Base-by-base conservation (phyloP, 228 moss, liverwort and hornwort species). In the Sphagnum fallax region DNA sequence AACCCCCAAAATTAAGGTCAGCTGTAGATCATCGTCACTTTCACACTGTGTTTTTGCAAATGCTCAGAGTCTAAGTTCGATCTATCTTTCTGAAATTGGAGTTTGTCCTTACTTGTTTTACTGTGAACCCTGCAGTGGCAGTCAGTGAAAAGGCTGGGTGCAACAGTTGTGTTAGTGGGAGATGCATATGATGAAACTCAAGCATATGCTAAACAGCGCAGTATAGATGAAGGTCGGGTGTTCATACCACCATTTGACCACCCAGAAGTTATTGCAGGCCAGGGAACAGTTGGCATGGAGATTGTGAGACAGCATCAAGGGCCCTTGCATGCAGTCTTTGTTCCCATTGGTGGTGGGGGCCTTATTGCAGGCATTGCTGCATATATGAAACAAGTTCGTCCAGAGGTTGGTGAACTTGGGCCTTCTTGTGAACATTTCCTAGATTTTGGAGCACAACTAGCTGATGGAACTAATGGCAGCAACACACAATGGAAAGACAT, bases 241-340 rank as follows among this genome's bases (percentile, higher is more conserved):
- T 97, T 97, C 71, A 76, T 97, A 48, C 97, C 93, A 9, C 97
- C 97, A 49, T 97, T 97, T 68, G 97, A 97, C 61, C 82, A 93
- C 7, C 83, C 89, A 13, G 97, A 97, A 4, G 69, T 97, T 66
- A 97, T 97, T 65, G 91, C 97, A 9, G 97, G 97, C 61, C 97
- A 97, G 75, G 97, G 97, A 47, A 97, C 97, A 0, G 79, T 97
- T 1, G 97, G 91, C 47, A 78, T 93, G 83, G 97, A 97, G 72
- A 90, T 97, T 15, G 85, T 91, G 57, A 76, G 97, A 15, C 93
- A 97, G 60, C 83, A 90, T 71, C 82, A 81, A 2, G 93, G 81
- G 16, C 74, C 91, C 50, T 72, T 97, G 64, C 97, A 97, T 77
- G 97, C 97, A 48, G 82, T 97, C 4, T 97, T 97, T 73, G 97